Conservation (phyloP, 768 basidiomycete species). For the Boletus vinaceobasis region DNA sequence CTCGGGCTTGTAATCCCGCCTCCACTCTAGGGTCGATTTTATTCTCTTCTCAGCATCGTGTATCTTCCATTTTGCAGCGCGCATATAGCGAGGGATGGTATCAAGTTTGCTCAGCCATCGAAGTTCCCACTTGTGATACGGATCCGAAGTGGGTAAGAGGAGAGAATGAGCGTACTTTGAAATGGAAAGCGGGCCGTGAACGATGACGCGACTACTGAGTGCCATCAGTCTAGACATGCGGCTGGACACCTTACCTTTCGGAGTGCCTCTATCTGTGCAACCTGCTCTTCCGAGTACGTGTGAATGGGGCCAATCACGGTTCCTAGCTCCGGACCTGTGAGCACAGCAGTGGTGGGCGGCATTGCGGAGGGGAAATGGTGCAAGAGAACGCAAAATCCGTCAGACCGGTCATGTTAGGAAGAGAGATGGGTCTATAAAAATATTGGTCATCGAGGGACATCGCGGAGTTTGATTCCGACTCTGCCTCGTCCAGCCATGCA, state of each 20-base stretch:
- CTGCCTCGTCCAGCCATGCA: slow-evolving; percentile 65
- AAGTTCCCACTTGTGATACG: slow-evolving; percentile 74
- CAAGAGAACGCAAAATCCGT: not conserved
- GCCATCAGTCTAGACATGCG: not conserved
- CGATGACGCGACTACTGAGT: not conserved
- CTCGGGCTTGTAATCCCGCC: slow-evolving; percentile 81
- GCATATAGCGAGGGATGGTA: slow-evolving; percentile 69
- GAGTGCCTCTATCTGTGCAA: slow-evolving; percentile 54
- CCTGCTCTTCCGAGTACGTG: slow-evolving; percentile 63
- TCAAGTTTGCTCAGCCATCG: slow-evolving; percentile 71
- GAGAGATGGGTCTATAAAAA: not conserved
- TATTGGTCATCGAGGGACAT: not conserved
- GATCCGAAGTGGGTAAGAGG: slow-evolving; percentile 60
- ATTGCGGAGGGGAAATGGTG: slow-evolving; percentile 22
- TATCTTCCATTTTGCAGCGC: slow-evolving; percentile 81
- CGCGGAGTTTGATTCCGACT: slow-evolving; percentile 17
- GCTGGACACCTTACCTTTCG: slow-evolving; percentile 46
- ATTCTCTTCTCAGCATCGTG: slow-evolving; percentile 76
- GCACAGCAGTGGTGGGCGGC: slow-evolving; percentile 44
- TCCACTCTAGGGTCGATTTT: slow-evolving; percentile 78
- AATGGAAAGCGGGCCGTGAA: not conserved
- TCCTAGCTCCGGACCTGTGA: slow-evolving; percentile 53
- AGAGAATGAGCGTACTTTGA: slow-evolving; percentile 65
- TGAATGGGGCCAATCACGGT: slow-evolving; percentile 53
- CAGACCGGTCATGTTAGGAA: not conserved